Evolutionary conservation across 176 grass and related monocot species (phyloP).

Genomic region (Tillandsia leiboldiana): DNA sequence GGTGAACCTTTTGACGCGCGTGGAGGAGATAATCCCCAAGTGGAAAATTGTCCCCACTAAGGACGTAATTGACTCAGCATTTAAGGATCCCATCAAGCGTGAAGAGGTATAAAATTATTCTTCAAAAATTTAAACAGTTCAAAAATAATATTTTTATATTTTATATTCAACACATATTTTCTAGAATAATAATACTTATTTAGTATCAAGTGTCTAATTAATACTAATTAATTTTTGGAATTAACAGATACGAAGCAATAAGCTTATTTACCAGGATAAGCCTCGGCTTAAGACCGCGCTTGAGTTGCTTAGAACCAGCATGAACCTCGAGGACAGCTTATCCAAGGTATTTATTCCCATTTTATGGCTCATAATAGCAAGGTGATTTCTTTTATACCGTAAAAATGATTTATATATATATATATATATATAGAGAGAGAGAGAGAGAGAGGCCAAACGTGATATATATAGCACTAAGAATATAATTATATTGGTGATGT

Average conservation of each 20-base stretch:
- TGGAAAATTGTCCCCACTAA: constrained; percentile 94
- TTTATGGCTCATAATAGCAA: no score
- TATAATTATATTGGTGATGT: no score
- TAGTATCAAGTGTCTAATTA: background rate
- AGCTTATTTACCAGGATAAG: constrained; percentile 90
- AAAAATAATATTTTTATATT: no score
- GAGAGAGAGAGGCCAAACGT: no score
- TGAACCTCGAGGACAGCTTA: constrained; percentile 64
- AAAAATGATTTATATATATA: background rate
- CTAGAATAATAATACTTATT: no score
- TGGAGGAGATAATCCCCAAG: constrained; percentile 88
- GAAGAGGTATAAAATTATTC: constrained; percentile 30
- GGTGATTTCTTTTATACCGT: background rate
- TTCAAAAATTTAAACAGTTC: no score
- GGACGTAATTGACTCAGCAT: constrained; percentile 75
- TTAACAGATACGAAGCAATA: constrained; percentile 74
- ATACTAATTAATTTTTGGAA: background rate
- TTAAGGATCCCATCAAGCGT: constrained; percentile 78
- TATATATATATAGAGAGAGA: no score
- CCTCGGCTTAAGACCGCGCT: constrained; percentile 77
- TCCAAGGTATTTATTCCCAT: constrained; percentile 26
- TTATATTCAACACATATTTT: no score
- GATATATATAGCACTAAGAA: background rate
- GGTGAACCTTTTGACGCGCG: constrained; percentile 50
- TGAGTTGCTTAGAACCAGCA: constrained; percentile 75